Base-by-base conservation (phyloP, 345 rosid species). In the Cardamine occulta region DNA sequence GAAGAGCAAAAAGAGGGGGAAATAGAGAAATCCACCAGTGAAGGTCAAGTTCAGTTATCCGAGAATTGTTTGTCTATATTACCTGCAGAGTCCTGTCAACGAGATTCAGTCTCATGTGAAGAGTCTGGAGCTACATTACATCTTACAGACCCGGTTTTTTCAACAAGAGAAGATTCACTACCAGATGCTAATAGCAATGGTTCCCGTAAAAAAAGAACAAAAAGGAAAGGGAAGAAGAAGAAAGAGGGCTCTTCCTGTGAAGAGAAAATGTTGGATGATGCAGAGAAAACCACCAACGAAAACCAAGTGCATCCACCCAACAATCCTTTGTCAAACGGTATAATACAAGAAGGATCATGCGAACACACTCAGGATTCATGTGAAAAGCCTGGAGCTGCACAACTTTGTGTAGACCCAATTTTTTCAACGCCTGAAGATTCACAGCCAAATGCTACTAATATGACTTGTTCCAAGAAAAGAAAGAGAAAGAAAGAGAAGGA, bases 311-410 rank as follows among this genome's bases (percentile, higher is more conserved):
- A 39, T 6, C 40, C 12, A 53, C 24, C 28, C 17, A 11, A n/a
- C 12, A n/a, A 40, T 15, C 23, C 59, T 31, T 32, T 37, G 51
- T 34, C 60, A 26, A 48, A 9, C 35, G 2, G 24, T 29, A 26
- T 31, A 24, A 35, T 34, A 61, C 58, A 39, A 39, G 63, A 39
- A 76, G 68, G n/a, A 40, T 45, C 64, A 1, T n/a, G 14, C 19
- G 3, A 76, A 21, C 55, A 53, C 21, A 39, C 21, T 31, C 37
- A 60, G 29, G 37, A 13, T 63, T 47, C 52, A 34, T 24, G 42
- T 70, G 71, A 70, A 11, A 56, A 55, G 32, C 59, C 32, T 63
- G 66, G 28, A n/a, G 73, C 66, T 15, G 32, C 72, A 56, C 71
- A 65, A 32, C 29, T n/a, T 45, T 24, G 13, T 52, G 42, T 44